These are phyloP conservation scores for Phytophthora pini DNA, from an alignment of 352 stramenopile genomes.

Conservation along the genomic window DNA sequence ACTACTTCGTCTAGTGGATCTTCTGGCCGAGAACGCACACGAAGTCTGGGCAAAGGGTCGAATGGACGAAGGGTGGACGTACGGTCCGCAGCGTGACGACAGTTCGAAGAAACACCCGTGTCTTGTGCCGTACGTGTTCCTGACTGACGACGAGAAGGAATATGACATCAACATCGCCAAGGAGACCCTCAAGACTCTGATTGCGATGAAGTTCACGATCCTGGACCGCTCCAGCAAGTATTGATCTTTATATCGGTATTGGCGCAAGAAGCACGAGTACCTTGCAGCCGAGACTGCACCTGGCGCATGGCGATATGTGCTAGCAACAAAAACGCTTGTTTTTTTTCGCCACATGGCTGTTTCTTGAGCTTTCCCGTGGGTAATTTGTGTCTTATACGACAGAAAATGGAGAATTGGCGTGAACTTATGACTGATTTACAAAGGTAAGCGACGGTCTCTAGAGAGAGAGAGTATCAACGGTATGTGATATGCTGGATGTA, in stretches of 20 bases:
- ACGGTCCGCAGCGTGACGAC: slow-evolving; percentile 82
- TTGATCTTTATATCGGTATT: slow-evolving; percentile 25
- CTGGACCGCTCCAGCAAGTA: slow-evolving; percentile 73
- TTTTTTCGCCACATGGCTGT: slow-evolving; percentile 13
- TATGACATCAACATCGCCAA: slow-evolving; percentile 90
- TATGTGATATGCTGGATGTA: slow-evolving; percentile 14
- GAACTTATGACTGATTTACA: not conserved
- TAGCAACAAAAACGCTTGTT: slow-evolving; percentile 25
- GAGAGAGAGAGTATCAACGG: not conserved
- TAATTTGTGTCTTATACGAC: not conserved
- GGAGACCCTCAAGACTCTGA: slow-evolving; percentile 88
- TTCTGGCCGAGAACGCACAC: slow-evolving; percentile 87
- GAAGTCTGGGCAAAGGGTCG: slow-evolving; percentile 88
- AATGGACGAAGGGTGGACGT: slow-evolving; percentile 90
- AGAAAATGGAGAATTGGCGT: slow-evolving; percentile 2
- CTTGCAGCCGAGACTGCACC: slow-evolving; percentile 11
- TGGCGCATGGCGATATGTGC: slow-evolving; percentile 3
- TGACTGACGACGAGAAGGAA: slow-evolving; percentile 90
- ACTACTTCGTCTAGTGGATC: slow-evolving; percentile 76
- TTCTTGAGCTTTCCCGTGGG: not conserved
- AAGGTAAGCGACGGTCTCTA: slow-evolving; percentile 7
- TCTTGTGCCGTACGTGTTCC: slow-evolving; percentile 88
- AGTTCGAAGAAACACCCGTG: slow-evolving; percentile 83
- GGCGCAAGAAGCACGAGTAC: slow-evolving; percentile 7
- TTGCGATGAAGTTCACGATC: slow-evolving; percentile 89